Evolutionary conservation across 176 grass and related monocot species (phyloP).

Genomic region (Zoysia pacifica): DNA sequence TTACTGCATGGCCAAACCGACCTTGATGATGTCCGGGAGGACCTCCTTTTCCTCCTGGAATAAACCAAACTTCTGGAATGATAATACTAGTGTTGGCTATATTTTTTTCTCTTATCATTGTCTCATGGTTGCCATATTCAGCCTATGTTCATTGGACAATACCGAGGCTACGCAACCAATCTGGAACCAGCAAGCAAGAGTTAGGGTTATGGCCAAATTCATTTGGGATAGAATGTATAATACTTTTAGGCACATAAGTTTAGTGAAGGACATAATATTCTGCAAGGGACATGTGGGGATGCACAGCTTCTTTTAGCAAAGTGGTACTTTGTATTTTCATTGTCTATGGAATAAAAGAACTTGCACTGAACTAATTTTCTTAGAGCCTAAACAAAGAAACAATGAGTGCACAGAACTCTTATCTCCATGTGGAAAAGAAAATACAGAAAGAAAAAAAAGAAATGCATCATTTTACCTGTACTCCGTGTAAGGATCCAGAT

Average conservation of each 20-base stretch:
- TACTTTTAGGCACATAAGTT: conserved; percentile 31
- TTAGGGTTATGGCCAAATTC: background rate
- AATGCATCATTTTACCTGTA: conserved; percentile 50
- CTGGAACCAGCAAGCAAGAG: conserved; percentile 38
- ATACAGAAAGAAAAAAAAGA: conserved; percentile 1
- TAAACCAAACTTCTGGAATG: conserved; percentile 36
- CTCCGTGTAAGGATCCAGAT: conserved; percentile 40
- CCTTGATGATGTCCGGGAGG: conserved; percentile 23
- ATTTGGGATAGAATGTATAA: background rate
- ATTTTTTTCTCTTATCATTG: conserved; percentile 6
- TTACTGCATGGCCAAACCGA: conserved; percentile 28
- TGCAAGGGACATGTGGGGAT: conserved; percentile 11
- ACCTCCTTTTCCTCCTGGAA: conserved; percentile 48
- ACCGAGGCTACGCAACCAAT: background rate
- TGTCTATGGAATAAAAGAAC: background rate
- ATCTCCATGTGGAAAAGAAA: conserved; percentile 27
- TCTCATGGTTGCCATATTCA: conserved; percentile 19
- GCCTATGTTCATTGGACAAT: conserved; percentile 5
- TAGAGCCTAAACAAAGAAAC: conserved; percentile 22
- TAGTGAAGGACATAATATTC: background rate
- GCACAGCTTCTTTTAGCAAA: conserved; percentile 36
- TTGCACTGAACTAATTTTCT: conserved; percentile 25
- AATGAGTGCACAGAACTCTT: conserved; percentile 28
- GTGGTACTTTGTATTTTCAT: background rate
- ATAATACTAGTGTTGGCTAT: conserved; percentile 40